Conservation (phyloP, 257 asterid genomes). For the Marsdenia floribunda region DNA sequence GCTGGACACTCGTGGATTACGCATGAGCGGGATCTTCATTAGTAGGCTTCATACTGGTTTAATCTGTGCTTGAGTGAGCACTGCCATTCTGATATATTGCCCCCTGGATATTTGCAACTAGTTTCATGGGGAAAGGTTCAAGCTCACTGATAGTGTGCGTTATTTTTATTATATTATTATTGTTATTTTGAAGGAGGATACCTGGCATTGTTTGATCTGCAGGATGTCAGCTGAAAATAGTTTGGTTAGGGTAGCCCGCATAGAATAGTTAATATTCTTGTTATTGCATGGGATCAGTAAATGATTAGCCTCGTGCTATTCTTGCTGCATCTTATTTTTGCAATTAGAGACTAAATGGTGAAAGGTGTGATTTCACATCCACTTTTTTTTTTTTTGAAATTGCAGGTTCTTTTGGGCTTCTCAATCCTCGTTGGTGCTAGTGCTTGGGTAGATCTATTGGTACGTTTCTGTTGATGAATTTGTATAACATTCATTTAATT, state of each 20-base stretch:
- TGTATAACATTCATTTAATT: background rate
- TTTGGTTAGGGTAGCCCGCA: background rate
- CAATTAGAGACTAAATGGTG: background rate
- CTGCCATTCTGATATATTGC: background rate
- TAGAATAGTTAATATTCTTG: background rate
- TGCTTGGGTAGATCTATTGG: constrained; percentile 99
- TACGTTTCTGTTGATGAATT: constrained; percentile 25
- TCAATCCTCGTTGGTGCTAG: constrained; percentile 98
- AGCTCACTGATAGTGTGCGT: background rate
- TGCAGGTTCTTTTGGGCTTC: constrained; percentile 92
- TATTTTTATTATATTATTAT: background rate
- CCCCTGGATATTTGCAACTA: background rate
- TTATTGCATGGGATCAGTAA: background rate
- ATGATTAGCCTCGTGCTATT: background rate
- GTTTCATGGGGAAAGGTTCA: background rate
- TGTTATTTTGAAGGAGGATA: too few relatives aligned
- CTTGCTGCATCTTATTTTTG: background rate
- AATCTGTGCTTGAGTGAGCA: background rate
- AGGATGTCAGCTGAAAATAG: background rate
- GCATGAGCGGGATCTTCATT: too few relatives aligned
- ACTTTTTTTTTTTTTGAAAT: constrained; percentile 1
- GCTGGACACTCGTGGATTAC: background rate
- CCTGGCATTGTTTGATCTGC: too few relatives aligned
- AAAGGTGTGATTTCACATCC: background rate
- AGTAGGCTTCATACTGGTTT: background rate